Base-by-base conservation (phyloP, 2,329 filamentous ascomycete genomes). In the Podosphaera fusca region DNA sequence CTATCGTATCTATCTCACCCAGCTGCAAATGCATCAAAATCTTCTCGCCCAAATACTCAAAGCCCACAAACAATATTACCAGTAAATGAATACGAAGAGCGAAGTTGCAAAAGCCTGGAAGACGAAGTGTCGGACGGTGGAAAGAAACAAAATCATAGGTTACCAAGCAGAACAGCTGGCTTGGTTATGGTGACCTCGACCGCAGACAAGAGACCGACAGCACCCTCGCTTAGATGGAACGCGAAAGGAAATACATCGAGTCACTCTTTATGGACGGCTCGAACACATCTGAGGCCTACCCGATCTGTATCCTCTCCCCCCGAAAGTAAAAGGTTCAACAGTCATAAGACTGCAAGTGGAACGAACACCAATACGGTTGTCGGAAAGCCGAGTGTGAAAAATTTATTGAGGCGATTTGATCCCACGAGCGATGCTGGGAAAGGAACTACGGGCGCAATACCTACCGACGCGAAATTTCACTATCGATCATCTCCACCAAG, bases 371-470 rank as follows among this genome's bases (percentile, higher is more conserved):
- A 59, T 30, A 45, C 60, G 1, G 63, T 60, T 31, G 47, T 61
- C 35, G 59, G 59, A 29, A 61, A 65, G 55, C 74, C 80, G n/a
- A 89, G 83, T 59, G 84, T 92, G 63, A 87, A 83, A 70, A 85
- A 92, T 66, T 73, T 92, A 60, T 81, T 85, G 64, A 86, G 82
- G 69, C 81, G 78, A 57, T 92, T 90, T 70, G 85, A 90, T 68
- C 79, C 82, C 65, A 80, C 75, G 62, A 72, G 63, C 56, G 62
- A 63, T 36, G 57, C 56, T 58, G 63, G 62, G 29, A 51, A 46
- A 12, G 58, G 36, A 45, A 9, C 33, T 8, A 12, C 36, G 10
- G 21, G 7, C 2, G 46, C 6, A 2, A 29, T 42, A 45, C 4
- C 38, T 21, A 5, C 54, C 8, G 14, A 4, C n/a, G 29, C 57